Percentiles rank a stretch among this genome's conserved stretches.
Evolutionary conservation across 306 rosid genomes (phyloP).

Genomic region (Ormosia emarginata): DNA sequence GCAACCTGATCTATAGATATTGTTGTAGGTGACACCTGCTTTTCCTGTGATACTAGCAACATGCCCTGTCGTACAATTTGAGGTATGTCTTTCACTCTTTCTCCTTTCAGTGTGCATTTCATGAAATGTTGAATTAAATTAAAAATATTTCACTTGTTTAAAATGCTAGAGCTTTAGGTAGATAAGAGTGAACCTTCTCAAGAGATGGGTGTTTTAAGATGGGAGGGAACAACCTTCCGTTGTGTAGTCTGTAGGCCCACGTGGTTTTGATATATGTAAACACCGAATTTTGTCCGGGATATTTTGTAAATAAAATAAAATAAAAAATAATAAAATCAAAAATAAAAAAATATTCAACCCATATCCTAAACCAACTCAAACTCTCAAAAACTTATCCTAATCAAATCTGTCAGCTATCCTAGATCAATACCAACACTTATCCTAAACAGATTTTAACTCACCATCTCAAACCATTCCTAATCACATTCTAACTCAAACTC

Average conservation of each 20-base stretch:
- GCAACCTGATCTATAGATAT: constrained; percentile 34
- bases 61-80: constrained; percentile 80
- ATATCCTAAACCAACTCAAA: too few relatives aligned
- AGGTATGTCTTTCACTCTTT: constrained; percentile 48
- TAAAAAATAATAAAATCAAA: too few relatives aligned
- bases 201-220: constrained; percentile 14
- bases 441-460: too few relatives aligned
- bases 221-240: background rate
- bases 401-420: too few relatives aligned
- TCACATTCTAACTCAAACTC: too few relatives aligned
- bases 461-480: too few relatives aligned
- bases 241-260: constrained; percentile 1
- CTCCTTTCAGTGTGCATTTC: constrained; percentile 1
- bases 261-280: background rate
- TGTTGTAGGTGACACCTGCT: constrained; percentile 84
- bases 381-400: too few relatives aligned
- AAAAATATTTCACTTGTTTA: background rate
- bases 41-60: constrained; percentile 74
- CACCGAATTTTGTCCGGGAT: too few relatives aligned
- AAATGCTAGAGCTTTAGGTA: background rate
- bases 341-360: too few relatives aligned
- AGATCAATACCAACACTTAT: too few relatives aligned
- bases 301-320: too few relatives aligned
- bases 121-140: constrained; percentile 17
- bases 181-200: background rate